Evolutionary conservation across 129 eudicot species (phyloP), one percentile per base, ranked within the genome.

Genomic region (Flaveria trinervia): DNA sequence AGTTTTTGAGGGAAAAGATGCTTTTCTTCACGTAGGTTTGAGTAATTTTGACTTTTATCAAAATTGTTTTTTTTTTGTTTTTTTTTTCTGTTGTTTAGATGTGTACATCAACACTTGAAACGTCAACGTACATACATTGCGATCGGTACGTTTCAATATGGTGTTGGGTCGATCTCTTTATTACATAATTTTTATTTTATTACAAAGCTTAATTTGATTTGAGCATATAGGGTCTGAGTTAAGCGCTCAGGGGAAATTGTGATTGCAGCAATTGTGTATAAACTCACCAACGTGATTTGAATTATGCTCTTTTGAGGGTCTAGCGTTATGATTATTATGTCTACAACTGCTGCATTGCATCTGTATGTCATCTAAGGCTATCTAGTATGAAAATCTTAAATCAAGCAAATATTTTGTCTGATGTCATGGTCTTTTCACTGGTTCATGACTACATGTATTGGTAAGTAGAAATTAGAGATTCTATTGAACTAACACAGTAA

Each of bases 81-180:
- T n/a, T 46, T 22, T 15, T 36, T 57, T 30, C 20, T 45, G 56
- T 51, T 71, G 77, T 62, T 71, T 25, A 64, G 72, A 79, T 52
- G 67, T 11, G 73, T 64, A 49, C 59, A 50, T 72, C 78, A 23
- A 36, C 43, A 25, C 56, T 36, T 41, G 18, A 78, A 79, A 52
- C 18, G 25, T 73, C 25, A 3, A 41, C 50, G 55, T 45, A 56
- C 75, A 20, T 45, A 67, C 84, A 80, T 80, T 80, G 76, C 4
- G 71, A 68, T 68, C 80, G 12, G 69, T 15, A 30, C 18, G 22
- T 54, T 54, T 33, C 60, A 68, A n/a, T 66, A 46, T 55, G 70
- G 50, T 66, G 46, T 72, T 45, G 14, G 59, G 15, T 80, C 23
- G 13, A 54, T 62, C 68, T 60, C n/a, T 43, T 51, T 41, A 14